Conservation (phyloP, 139 green algal genomes). For the Mesotaenium endlicherianum region DNA sequence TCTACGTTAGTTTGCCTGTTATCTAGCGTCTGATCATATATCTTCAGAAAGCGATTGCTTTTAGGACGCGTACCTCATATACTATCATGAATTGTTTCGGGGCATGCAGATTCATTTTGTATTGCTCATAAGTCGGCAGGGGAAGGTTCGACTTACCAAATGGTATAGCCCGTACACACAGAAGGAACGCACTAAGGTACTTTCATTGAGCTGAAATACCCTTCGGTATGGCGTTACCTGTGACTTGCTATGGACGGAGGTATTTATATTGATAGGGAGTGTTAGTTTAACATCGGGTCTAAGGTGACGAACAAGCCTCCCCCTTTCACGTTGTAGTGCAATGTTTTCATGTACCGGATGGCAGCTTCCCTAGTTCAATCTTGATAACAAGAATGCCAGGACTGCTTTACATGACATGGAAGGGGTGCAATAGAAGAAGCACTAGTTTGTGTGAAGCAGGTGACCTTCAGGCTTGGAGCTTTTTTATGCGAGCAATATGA, state of each 20-base stretch:
- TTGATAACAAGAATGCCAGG: too few relatives aligned
- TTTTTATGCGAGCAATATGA: not conserved
- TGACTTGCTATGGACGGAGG: not conserved
- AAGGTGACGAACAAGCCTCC: not conserved
- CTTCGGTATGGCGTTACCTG: not conserved
- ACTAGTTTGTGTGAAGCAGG: too few relatives aligned
- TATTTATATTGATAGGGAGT: not conserved
- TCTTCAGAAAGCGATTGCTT: too few relatives aligned
- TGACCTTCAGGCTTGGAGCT: not conserved
- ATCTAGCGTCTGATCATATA: too few relatives aligned
- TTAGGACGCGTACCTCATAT: too few relatives aligned
- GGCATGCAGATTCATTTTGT: conserved; percentile 86
- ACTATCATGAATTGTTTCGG: conserved; percentile 11
- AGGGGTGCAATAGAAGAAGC: not conserved
- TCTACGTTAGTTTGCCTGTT: too few relatives aligned
- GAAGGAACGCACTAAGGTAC: conserved; percentile 82
- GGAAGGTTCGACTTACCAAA: conserved; percentile 95
- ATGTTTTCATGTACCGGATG: not conserved
- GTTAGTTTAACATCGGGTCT: conserved; percentile 2
- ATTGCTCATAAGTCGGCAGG: conserved; percentile 89
- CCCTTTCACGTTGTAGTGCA: not conserved
- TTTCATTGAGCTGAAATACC: not conserved
- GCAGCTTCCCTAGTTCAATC: too few relatives aligned
- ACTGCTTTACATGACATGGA: not conserved
- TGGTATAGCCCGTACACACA: conserved; percentile 92